Conservation (phyloP, 352 stramenopile genomes). For the Globisporangium mamillatum region DNA sequence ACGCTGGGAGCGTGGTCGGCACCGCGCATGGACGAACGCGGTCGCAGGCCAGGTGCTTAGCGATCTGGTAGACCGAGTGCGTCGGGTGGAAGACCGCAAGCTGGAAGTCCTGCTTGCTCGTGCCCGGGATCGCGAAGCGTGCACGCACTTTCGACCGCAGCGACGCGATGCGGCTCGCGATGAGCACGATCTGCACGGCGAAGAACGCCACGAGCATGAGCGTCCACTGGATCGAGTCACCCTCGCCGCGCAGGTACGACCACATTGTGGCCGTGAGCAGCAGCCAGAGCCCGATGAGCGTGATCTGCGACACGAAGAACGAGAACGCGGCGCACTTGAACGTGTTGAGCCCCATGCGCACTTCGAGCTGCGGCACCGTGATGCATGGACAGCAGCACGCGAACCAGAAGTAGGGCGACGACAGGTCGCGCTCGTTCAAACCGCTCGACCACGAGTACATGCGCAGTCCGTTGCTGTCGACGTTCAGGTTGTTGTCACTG, state of each 20-base stretch:
- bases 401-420: conserved; percentile 12
- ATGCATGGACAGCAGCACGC: conserved; percentile 16
- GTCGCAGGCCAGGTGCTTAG: conserved; percentile 14
- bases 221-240: conserved; percentile 6
- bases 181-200: not conserved
- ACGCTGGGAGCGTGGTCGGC: conserved; percentile 11
- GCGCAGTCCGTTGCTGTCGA: conserved; percentile 13
- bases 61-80: conserved; percentile 10
- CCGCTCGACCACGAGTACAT: conserved; percentile 12
- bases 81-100: conserved; percentile 10
- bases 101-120: conserved; percentile 7
- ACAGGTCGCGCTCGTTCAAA: conserved; percentile 9
- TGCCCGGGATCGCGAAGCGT: conserved; percentile 10
- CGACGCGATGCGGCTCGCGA: conserved; percentile 13
- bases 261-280: conserved; percentile 5
- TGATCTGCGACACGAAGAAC: conserved; percentile 6
- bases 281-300: conserved; percentile 16
- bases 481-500: not conserved
- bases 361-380: conserved; percentile 11
- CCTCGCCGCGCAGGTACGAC: conserved; percentile 6
- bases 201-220: conserved; percentile 8
- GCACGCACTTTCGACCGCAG: conserved; percentile 13
- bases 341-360: conserved; percentile 9
- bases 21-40: conserved; percentile 6
- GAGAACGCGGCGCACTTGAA: conserved; percentile 9